Conservation (phyloP, 2,329 filamentous ascomycete genomes). For the Tricladium varicosporioides region DNA sequence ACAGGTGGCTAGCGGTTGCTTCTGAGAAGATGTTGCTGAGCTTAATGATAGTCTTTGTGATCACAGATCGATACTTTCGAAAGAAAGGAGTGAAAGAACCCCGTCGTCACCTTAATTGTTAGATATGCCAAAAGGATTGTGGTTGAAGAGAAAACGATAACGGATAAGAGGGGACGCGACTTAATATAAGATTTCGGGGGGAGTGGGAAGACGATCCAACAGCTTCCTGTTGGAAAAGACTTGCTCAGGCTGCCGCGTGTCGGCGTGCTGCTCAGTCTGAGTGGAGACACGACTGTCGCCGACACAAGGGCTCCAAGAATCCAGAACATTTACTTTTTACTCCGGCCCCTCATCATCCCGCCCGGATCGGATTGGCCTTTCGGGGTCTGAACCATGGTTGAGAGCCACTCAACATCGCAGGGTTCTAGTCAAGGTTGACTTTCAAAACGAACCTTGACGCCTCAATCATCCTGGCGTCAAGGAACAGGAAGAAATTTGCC, state of each 20-base stretch:
- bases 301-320: not conserved
- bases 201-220: not conserved
- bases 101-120: slow-evolving; percentile 13
- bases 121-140: slow-evolving; percentile 21
- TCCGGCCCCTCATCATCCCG: not conserved
- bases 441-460: slow-evolving; percentile 2
- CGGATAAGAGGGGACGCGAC: not conserved
- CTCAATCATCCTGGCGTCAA: not conserved
- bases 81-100: slow-evolving; percentile 25
- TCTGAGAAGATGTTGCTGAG: slow-evolving; percentile 15
- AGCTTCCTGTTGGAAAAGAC: not conserved
- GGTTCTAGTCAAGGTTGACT: not conserved
- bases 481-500: not conserved
- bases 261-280: not conserved
- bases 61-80: slow-evolving; percentile 26
- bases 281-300: not conserved
- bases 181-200: slow-evolving; percentile 11
- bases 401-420: not conserved
- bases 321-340: not conserved
- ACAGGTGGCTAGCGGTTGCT: slow-evolving; percentile 19
- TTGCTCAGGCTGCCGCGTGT: slow-evolving; percentile 1
- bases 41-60: slow-evolving; percentile 25
- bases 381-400: not conserved
- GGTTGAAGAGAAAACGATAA: slow-evolving; percentile 9
- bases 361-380: not conserved